Percentiles rank a stretch among this genome's conserved stretches.
Evolutionary conservation across 202 grass and related monocot species (phyloP).

Genomic region (Carex sylvatica): DNA sequence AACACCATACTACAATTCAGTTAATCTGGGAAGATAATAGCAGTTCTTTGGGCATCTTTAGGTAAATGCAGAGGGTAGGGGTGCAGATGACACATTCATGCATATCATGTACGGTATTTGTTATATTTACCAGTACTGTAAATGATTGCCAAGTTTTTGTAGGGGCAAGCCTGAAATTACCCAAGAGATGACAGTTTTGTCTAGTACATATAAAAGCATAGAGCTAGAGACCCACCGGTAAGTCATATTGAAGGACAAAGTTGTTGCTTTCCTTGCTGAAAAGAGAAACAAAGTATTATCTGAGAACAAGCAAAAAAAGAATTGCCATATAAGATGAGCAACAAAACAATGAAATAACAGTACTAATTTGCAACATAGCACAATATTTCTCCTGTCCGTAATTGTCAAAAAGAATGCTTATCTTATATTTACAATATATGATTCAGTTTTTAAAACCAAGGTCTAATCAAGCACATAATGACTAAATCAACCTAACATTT

Average conservation of each 20-base stretch:
- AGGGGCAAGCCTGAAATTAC: background rate
- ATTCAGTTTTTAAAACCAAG: conserved; percentile 4
- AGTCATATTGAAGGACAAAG: conserved; percentile 67
- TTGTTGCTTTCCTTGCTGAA: conserved; percentile 65
- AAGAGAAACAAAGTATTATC: conserved; percentile 36
- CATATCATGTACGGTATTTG: background rate
- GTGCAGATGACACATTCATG: background rate
- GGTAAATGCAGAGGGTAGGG: background rate
- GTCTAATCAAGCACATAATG: conserved; percentile 2
- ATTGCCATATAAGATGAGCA: background rate
- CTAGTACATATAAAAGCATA: conserved; percentile 31
- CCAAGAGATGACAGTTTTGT: background rate
- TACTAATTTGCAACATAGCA: background rate
- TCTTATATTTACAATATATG: background rate
- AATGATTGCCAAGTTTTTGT: background rate
- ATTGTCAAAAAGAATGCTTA: background rate
- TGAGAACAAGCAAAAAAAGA: conserved; percentile 25
- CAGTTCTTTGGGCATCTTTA: background rate
- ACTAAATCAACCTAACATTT: conserved; percentile 9
- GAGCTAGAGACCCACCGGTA: conserved; percentile 70
- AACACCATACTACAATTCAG: background rate
- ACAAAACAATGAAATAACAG: background rate
- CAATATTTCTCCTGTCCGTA: background rate
- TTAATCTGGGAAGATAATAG: background rate
- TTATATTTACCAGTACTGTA: background rate